These are phyloP conservation scores for Leptosphaerulina australis DNA, from an alignment of 2,329 filamentous ascomycete genomes.

Conservation along the genomic window DNA sequence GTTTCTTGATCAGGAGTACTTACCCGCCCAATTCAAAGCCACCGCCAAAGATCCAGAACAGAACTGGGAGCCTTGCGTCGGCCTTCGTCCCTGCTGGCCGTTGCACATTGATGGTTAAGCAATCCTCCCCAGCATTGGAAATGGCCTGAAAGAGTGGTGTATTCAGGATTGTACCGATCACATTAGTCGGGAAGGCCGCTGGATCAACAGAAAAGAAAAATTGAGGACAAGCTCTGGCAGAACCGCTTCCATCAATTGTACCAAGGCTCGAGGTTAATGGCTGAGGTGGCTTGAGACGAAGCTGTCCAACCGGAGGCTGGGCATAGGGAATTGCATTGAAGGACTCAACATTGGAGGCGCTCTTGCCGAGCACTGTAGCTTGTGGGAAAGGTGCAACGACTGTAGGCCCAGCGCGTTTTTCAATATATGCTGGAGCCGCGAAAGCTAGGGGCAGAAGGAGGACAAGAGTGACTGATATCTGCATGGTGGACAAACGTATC, in stretches of 20 bases:
- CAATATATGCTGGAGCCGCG: conserved; percentile 47
- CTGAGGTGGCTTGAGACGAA: conserved; percentile 73
- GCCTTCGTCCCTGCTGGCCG: conserved; percentile 48
- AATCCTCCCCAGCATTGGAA: conserved; percentile 51
- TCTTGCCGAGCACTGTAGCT: conserved; percentile 62
- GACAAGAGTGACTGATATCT: conserved; percentile 29
- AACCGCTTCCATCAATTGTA: conserved; percentile 64
- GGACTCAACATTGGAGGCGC: conserved; percentile 61
- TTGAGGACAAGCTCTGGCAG: conserved; percentile 71
- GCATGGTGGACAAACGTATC: conserved; percentile 33
- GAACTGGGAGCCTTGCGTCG: conserved; percentile 52
- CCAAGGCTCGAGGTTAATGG: conserved; percentile 64
- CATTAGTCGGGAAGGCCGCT: conserved; percentile 41
- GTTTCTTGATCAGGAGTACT: conserved; percentile 15
- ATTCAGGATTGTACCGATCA: conserved; percentile 48
- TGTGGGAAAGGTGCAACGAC: conserved; percentile 59
- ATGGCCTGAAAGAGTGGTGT: conserved; percentile 49
- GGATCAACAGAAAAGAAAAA: conserved; percentile 64
- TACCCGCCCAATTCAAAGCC: conserved; percentile 49
- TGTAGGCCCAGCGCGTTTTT: conserved; percentile 57
- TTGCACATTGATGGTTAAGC: conserved; percentile 53
- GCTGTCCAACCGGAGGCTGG: conserved; percentile 67
- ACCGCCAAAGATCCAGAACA: conserved; percentile 58
- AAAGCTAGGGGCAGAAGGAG: conserved; percentile 36
- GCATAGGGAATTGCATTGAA: conserved; percentile 80